Evolutionary conservation across 768 basidiomycete genomes (phyloP).

Genomic region (Lactifluus volemus): DNA sequence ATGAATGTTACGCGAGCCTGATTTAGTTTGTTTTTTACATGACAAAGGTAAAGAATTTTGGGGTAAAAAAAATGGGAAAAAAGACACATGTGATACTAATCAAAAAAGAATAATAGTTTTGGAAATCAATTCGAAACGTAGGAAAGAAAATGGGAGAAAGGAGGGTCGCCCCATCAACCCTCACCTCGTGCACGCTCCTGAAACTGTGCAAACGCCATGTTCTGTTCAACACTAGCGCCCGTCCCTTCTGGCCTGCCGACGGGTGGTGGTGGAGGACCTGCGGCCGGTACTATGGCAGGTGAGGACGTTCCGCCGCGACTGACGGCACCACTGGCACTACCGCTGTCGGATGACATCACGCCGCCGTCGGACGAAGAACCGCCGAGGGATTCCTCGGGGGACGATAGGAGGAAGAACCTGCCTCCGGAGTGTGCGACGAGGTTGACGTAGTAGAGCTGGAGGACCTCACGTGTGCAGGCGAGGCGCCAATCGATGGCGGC

Average conservation of each 20-base stretch:
- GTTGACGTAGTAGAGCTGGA: constrained; percentile 92
- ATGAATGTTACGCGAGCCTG: no score
- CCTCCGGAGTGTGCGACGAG: constrained; percentile 75
- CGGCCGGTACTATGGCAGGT: constrained; percentile 31
- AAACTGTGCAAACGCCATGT: constrained; percentile 70
- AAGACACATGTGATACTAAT: neutral
- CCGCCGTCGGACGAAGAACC: constrained; percentile 39
- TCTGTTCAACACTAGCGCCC: constrained; percentile 63
- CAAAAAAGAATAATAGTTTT: neutral
- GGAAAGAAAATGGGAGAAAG: no score
- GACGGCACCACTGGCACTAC: neutral
- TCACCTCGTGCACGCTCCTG: constrained; percentile 21
- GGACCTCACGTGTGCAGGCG: constrained; percentile 84
- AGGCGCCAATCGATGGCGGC: constrained; percentile 89
- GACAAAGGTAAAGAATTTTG: no score
- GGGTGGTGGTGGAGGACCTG: constrained; percentile 29
- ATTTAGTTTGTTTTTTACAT: no score
- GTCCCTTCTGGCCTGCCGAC: constrained; percentile 24
- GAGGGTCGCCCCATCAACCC: neutral
- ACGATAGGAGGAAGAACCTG: constrained; percentile 38
- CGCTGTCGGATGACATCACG: constrained; percentile 18
- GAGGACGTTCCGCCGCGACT: constrained; percentile 23
- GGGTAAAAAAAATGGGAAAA: no score
- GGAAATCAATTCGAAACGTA: neutral
- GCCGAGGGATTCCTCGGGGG: constrained; percentile 14